A percentile compares a stretch with the other conserved stretches of the same genome.
phyloP scores from a whole-genome alignment of 352 stramenopile species.

The Thalassiosira hispida region DNA sequence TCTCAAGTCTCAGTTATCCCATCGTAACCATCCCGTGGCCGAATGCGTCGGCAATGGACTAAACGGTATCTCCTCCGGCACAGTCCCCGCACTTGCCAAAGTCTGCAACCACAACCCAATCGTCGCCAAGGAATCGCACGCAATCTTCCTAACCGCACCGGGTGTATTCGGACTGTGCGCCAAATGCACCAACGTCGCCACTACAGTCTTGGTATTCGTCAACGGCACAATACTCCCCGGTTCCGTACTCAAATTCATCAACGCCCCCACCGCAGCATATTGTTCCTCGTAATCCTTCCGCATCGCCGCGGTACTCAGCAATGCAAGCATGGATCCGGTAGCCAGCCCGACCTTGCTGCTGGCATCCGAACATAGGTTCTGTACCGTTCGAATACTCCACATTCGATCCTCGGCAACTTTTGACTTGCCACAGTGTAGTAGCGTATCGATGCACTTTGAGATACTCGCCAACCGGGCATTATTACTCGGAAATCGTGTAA shows the following conservation, averaged over 20 bases:
- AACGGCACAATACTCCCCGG: constrained; percentile 72
- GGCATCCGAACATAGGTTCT: constrained; percentile 75
- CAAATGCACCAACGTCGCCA: constrained; percentile 75
- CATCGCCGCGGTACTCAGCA: constrained; percentile 69
- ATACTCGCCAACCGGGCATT: constrained; percentile 53
- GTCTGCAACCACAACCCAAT: constrained; percentile 81
- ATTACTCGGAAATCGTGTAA: constrained; percentile 77
- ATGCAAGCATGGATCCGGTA: constrained; percentile 50
- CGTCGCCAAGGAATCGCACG: constrained; percentile 73
- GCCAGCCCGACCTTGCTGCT: constrained; percentile 63
- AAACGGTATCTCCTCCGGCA: constrained; percentile 60
- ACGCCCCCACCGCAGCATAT: constrained; percentile 59
- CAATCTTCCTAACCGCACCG: constrained; percentile 60
- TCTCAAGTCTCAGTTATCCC: constrained; percentile 66
- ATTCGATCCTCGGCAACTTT: constrained; percentile 63
- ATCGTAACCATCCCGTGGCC: constrained; percentile 74
- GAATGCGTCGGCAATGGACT: constrained; percentile 70
- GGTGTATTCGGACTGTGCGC: constrained; percentile 67
- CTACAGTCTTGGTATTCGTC: constrained; percentile 81
- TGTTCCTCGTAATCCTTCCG: constrained; percentile 69
- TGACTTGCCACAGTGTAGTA: constrained; percentile 57
- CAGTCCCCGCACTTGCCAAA: constrained; percentile 64
- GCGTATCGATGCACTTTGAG: constrained; percentile 53
- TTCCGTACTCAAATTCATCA: constrained; percentile 82
- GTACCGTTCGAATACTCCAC: constrained; percentile 67